phyloP scores from a whole-genome alignment of 768 basidiomycete genomes.

The Leccinum imitatum region DNA sequence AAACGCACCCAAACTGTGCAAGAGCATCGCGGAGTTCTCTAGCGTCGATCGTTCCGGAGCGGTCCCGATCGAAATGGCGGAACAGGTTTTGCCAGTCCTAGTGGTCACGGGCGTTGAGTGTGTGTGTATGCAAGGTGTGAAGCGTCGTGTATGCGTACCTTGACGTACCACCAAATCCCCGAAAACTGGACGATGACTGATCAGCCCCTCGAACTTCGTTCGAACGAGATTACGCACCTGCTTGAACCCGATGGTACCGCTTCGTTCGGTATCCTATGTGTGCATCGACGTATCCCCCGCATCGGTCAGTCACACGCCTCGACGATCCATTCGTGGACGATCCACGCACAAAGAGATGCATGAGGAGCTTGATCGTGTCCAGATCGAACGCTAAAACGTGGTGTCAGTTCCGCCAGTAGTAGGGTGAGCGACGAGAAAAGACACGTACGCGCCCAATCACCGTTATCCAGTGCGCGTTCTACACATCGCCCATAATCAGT shows the following conservation, averaged over 20 bases:
- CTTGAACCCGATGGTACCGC: constrained; percentile 77
- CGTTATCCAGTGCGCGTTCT: constrained; percentile 52
- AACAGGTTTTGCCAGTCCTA: constrained; percentile 86
- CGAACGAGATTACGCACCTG: constrained; percentile 46
- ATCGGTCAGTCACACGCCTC: not conserved
- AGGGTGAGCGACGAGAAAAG: not conserved
- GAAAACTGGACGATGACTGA: constrained; percentile 43
- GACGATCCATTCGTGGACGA: not conserved
- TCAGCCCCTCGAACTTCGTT: not conserved
- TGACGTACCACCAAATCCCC: constrained; percentile 82
- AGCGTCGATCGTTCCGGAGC: constrained; percentile 75
- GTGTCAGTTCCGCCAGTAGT: not conserved
- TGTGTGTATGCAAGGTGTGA: not conserved
- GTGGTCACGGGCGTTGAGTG: too few species aligned
- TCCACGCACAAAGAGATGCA: constrained; percentile 70
- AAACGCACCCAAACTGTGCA: constrained; percentile 62
- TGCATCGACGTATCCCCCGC: not conserved
- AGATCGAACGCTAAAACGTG: constrained; percentile 67
- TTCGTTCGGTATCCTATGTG: constrained; percentile 63
- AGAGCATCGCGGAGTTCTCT: constrained; percentile 69
- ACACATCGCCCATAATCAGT: not conserved
- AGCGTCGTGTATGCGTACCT: constrained; percentile 32
- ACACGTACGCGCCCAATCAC: constrained; percentile 78
- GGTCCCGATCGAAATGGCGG: constrained; percentile 81
- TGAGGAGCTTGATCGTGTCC: constrained; percentile 83